These are phyloP conservation scores for Plantago elongata DNA, from an alignment of 257 asterid genomes.

Conservation along the genomic window DNA sequence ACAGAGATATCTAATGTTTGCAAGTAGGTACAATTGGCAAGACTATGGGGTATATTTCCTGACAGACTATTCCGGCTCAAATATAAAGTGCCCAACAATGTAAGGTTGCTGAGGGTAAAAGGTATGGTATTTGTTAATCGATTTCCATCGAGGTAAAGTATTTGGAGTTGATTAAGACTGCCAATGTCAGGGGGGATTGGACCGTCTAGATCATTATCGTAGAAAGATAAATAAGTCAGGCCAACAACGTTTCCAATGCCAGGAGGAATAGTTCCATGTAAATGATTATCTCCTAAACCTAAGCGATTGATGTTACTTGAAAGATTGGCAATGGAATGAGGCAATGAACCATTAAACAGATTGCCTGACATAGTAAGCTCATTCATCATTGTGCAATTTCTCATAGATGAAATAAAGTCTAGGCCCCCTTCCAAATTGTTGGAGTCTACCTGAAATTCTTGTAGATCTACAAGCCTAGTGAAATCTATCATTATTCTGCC, in stretches of 20 bases:
- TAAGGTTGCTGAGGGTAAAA: slow-evolving; percentile 25
- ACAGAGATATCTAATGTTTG: slow-evolving; percentile 13
- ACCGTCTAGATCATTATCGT: slow-evolving; percentile 21
- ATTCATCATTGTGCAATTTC: slow-evolving; percentile 25
- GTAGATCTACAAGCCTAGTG: too few species aligned
- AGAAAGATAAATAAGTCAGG: slow-evolving; percentile 9
- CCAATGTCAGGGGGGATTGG: slow-evolving; percentile 28
- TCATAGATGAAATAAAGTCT: slow-evolving; percentile 27
- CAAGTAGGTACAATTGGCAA: slow-evolving; percentile 10
- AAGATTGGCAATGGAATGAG: slow-evolving; percentile 26
- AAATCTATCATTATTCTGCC: too few species aligned
- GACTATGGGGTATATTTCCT: slow-evolving; percentile 21
- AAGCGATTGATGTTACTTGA: slow-evolving; percentile 16
- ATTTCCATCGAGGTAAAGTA: neutral
- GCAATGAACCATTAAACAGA: slow-evolving; percentile 28
- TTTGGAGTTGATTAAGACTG: slow-evolving; percentile 14
- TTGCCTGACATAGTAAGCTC: slow-evolving; percentile 17
- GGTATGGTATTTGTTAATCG: slow-evolving; percentile 14
- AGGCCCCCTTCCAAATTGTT: too few species aligned
- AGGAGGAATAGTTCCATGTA: slow-evolving; percentile 32
- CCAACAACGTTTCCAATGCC: slow-evolving; percentile 21
- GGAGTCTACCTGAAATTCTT: too few species aligned
- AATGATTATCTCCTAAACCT: slow-evolving; percentile 18
- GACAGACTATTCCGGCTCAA: neutral
- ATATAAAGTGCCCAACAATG: neutral